Evolutionary conservation across 768 basidiomycete genomes (phyloP), one percentile per base, ranked within the genome.

Genomic region (Suillus subluteus): DNA sequence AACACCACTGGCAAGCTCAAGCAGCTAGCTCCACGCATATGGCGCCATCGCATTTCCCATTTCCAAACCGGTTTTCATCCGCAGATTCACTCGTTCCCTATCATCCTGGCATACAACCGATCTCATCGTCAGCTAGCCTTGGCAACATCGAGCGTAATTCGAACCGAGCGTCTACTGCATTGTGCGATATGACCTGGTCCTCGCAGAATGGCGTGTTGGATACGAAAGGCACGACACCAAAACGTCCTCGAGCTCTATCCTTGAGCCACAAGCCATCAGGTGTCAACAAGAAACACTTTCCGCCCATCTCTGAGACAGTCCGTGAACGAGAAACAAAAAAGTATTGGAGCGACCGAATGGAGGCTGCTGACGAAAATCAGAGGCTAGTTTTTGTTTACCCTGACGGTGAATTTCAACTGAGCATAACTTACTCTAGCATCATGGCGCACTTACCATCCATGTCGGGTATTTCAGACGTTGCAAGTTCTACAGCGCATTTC

Each of bases 281-380:
- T 40, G 35, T 44, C 37, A 72, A 74, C 37, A 78, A 80, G 41
- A 72, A 73, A 18, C 78, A 81, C 66, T 80, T 81, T 62, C 77
- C 79, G 30, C 79, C 81, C 26, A 78, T 81, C 58, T 72, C 74
- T 32, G 74, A 78, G 61, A 38, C 69, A 9, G 73, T 73, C 61
- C 67, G 55, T n/a, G 26, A 73, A 73, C 52, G 66, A 69, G 18
- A 74, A 72, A 67, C 35, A 66, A 15, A 71, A 74, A 50, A 69
- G 67, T 71, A 72, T 30, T 79, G 76, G 79, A 71, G 65, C 41
- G 73, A 55, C 38, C 65, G 41, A 65, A 61, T 56, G 70, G 43
- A 64, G 55, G 63, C 62, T 66, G 16, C 40, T 52, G 65, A 54
- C 44, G 43, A 59, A 61, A 58, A 61, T 30, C 43, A 41, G 3